Conservation (phyloP, 139 green algal species). For the Eudorina sp. region DNA sequence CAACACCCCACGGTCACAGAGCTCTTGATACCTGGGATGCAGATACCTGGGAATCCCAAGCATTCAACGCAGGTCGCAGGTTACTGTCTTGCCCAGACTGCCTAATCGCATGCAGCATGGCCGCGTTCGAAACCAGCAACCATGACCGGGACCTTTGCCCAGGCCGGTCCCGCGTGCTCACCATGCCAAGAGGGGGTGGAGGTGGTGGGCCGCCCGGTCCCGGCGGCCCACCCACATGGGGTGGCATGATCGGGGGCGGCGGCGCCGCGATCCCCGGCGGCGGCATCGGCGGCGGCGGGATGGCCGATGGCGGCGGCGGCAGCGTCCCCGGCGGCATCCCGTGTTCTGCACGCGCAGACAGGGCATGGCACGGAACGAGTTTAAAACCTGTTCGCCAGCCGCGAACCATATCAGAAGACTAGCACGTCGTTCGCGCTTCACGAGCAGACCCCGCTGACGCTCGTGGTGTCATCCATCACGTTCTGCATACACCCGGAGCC, state of each 20-base stretch:
- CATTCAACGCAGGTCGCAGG: background rate
- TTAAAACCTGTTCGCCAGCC: too few relatives aligned
- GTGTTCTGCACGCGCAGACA: background rate
- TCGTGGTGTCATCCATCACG: background rate
- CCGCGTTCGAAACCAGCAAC: background rate
- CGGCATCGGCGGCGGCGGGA: slow-evolving; percentile 29
- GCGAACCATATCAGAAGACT: background rate
- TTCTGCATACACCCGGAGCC: background rate
- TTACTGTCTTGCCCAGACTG: too few relatives aligned
- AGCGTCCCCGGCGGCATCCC: background rate
- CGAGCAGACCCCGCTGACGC: background rate
- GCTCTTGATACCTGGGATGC: background rate
- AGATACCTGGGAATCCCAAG: background rate
- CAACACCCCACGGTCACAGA: too few relatives aligned
- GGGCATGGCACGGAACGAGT: too few relatives aligned
- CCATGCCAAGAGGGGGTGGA: slow-evolving; percentile 7
- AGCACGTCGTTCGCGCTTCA: background rate
- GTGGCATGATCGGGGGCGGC: background rate
- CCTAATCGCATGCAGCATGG: background rate
- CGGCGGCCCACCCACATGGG: background rate
- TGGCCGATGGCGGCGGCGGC: slow-evolving; percentile 7
- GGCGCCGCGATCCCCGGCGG: background rate
- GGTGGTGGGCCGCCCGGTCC: background rate
- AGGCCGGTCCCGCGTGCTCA: background rate
- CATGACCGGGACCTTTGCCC: background rate